These are phyloP conservation scores for Microbotryum lychnidis-dioicae DNA, from an alignment of 1,284 basidiomycete species.

Conservation along the genomic window DNA sequence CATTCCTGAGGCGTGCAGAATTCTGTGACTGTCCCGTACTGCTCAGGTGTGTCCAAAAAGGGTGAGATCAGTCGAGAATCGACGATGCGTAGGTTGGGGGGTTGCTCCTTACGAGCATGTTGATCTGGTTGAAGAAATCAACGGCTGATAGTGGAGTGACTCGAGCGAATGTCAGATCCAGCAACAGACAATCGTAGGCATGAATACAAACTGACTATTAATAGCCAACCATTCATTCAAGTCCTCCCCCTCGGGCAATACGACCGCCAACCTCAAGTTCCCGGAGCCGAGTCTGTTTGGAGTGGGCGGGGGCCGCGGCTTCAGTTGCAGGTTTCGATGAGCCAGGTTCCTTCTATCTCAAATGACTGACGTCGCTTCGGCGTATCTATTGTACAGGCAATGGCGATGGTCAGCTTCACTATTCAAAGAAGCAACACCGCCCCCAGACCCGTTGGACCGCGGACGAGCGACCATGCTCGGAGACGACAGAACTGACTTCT, in stretches of 20 bases:
- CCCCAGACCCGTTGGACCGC: background rate
- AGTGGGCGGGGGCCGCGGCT: background rate
- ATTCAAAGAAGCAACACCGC: background rate
- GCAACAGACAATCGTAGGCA: background rate
- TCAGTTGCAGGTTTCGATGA: background rate
- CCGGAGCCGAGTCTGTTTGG: conserved; percentile 58
- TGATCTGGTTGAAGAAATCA: conserved; percentile 38
- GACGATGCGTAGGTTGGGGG: background rate
- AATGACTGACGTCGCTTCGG: conserved; percentile 31
- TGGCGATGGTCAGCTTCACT: background rate
- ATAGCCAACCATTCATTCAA: conserved; percentile 93
- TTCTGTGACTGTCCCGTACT: conserved; percentile 87
- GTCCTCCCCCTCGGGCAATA: conserved; percentile 89
- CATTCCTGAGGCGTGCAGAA: conserved; percentile 96
- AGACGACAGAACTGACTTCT: conserved; percentile 28
- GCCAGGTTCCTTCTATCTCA: no score
- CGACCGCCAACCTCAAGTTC: conserved; percentile 78
- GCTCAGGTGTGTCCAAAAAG: background rate
- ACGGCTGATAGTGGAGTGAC: conserved; percentile 26
- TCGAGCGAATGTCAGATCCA: background rate
- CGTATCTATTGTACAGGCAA: conserved; percentile 23
- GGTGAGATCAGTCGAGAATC: background rate
- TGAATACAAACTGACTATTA: conserved; percentile 60
- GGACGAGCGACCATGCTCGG: background rate
- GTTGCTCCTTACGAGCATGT: conserved; percentile 30